These are phyloP conservation scores for Penicillium crustosum DNA, from an alignment of 2,329 filamentous ascomycete species.

Conservation along the genomic window DNA sequence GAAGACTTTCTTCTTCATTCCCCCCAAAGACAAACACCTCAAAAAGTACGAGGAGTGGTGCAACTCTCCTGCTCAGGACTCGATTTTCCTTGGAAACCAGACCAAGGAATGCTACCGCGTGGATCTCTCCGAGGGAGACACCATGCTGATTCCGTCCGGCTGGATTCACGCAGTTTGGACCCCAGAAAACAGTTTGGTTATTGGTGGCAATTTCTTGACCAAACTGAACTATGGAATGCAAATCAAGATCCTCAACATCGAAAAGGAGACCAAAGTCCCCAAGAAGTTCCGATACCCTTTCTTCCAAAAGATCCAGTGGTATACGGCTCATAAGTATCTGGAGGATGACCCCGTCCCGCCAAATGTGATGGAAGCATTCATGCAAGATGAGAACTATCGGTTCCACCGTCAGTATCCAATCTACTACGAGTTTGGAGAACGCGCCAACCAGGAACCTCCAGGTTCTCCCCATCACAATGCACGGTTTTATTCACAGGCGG, in stretches of 20 bases:
- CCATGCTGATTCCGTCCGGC: constrained; percentile 68
- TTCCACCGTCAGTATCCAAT: constrained; percentile 58
- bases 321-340: constrained; percentile 63
- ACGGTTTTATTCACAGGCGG: constrained; percentile 63
- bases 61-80: constrained; percentile 64
- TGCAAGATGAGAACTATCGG: constrained; percentile 52
- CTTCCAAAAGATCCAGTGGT: constrained; percentile 71
- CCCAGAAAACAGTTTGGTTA: constrained; percentile 66
- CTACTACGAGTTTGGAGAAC: constrained; percentile 59
- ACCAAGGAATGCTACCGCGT: constrained; percentile 67
- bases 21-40: constrained; percentile 65
- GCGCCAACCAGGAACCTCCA: constrained; percentile 51
- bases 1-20: constrained; percentile 72
- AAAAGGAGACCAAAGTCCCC: constrained; percentile 66
- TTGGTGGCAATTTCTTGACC: constrained; percentile 70
- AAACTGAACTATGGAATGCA: constrained; percentile 66
- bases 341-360: constrained; percentile 63
- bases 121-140: constrained; percentile 65
- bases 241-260: constrained; percentile 64
- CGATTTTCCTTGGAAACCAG: constrained; percentile 63
- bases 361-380: constrained; percentile 55
- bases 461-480: constrained; percentile 58
- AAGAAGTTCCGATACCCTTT: constrained; percentile 66
- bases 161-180: constrained; percentile 75
- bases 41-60: constrained; percentile 73